Conservation (phyloP, 192 early-diverging fungal genomes). For the Fimicolochytrium jonesii region DNA sequence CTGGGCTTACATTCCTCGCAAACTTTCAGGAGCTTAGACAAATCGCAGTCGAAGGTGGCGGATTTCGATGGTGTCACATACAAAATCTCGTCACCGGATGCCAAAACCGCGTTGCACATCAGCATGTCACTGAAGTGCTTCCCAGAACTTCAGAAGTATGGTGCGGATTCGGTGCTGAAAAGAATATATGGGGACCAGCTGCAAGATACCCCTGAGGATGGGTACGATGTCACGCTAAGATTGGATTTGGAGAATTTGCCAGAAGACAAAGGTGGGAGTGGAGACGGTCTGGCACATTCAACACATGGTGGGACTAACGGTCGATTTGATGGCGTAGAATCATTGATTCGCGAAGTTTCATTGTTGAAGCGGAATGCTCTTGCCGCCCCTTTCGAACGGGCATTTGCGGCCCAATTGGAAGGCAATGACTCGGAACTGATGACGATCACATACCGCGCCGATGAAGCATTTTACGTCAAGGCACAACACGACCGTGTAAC, state of each 20-base stretch:
- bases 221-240: constrained; percentile 77
- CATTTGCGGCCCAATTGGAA: constrained; percentile 76
- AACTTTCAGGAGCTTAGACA: no score
- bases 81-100: constrained; percentile 65
- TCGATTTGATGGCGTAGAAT: no score
- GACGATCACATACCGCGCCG: constrained; percentile 90
- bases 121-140: constrained; percentile 86
- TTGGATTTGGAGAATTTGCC: constrained; percentile 78
- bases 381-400: constrained; percentile 88
- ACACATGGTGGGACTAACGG: no score
- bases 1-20: no score
- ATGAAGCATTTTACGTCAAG: constrained; percentile 90
- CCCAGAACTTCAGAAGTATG: constrained; percentile 71
- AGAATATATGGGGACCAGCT: constrained; percentile 77
- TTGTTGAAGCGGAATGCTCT: constrained; percentile 92
- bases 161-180: constrained; percentile 77
- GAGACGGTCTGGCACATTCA: no score
- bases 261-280: constrained; percentile 67
- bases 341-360: constrained; percentile 68
- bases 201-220: constrained; percentile 32
- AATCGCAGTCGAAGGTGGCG: constrained; percentile 81
- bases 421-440: constrained; percentile 76
- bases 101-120: constrained; percentile 49
- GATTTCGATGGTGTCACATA: constrained; percentile 98
- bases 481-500: constrained; percentile 91